Conservation (phyloP, 202 grass and related monocot genomes). For the Zizania palustris region DNA sequence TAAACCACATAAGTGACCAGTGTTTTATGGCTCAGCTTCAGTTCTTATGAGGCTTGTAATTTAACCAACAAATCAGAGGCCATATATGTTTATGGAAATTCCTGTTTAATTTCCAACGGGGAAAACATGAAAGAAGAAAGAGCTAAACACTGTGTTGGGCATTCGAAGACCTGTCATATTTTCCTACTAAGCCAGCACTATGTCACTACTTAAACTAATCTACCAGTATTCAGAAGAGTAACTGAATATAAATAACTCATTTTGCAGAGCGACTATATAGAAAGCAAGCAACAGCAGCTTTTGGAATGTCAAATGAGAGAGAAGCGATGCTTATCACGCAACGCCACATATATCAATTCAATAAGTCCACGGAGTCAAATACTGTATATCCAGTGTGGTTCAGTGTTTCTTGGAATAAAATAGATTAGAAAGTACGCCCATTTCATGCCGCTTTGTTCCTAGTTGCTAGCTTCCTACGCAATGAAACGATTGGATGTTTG, state of each 20-base stretch:
- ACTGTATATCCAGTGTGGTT: background rate
- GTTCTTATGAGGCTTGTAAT: background rate
- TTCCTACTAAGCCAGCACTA: no score
- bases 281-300: background rate
- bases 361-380: background rate
- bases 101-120: background rate
- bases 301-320: constrained; percentile 22
- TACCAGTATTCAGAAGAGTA: no score
- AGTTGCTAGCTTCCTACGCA: background rate
- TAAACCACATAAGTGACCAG: background rate
- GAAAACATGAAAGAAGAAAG: background rate
- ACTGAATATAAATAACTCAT: no score
- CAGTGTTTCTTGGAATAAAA: background rate
- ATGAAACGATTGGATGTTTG: background rate
- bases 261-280: no score
- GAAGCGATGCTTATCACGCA: background rate
- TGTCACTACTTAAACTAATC: no score
- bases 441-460: constrained; percentile 45
- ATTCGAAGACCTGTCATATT: no score
- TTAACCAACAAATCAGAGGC: background rate
- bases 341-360: background rate
- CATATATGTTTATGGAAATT: no score
- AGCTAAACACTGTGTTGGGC: background rate
- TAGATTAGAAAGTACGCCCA: constrained; percentile 22
- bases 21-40: background rate